Conservation (phyloP, 371 early-diverging fungal genomes). For the Mortierella sp. region DNA sequence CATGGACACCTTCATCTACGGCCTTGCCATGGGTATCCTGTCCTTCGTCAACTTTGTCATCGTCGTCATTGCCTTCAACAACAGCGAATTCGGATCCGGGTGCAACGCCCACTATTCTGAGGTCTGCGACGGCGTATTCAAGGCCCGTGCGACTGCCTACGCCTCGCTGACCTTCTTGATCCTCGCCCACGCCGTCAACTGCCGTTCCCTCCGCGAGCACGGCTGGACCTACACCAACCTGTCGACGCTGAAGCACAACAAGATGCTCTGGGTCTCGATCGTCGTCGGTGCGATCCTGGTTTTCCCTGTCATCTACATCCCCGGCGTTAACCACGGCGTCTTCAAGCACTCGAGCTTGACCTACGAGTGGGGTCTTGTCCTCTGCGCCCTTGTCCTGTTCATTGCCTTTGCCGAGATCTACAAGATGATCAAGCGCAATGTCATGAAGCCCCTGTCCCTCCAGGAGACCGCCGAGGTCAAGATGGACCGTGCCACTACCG, state of each 20-base stretch:
- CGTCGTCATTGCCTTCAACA: constrained; percentile 69
- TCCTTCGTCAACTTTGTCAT: constrained; percentile 77
- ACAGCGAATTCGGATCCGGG: constrained; percentile 67
- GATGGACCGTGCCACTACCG: constrained; percentile 23
- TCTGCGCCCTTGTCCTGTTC: constrained; percentile 68
- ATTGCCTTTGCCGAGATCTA: constrained; percentile 69
- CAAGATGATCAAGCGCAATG: constrained; percentile 46
- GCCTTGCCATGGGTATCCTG: constrained; percentile 74
- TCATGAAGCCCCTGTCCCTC: constrained; percentile 20
- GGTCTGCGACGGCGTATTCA: constrained; percentile 74
- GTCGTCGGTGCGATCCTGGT: constrained; percentile 67
- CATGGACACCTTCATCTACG: constrained; percentile 81
- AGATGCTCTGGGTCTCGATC: constrained; percentile 67
- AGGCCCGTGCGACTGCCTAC: constrained; percentile 83
- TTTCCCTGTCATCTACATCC: constrained; percentile 77
- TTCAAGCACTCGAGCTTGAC: constrained; percentile 73
- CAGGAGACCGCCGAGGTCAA: neutral
- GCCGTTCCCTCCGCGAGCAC: constrained; percentile 73
- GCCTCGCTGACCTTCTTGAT: constrained; percentile 74
- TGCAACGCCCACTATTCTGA: constrained; percentile 72
- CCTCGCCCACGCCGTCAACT: constrained; percentile 81
- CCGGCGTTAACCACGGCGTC: constrained; percentile 71
- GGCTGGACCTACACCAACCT: constrained; percentile 65
- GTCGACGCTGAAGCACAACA: constrained; percentile 66
- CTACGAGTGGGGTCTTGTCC: constrained; percentile 84